These are phyloP conservation scores for Oryza officinalis DNA, from an alignment of 176 grass and related monocot species.

Conservation along the genomic window DNA sequence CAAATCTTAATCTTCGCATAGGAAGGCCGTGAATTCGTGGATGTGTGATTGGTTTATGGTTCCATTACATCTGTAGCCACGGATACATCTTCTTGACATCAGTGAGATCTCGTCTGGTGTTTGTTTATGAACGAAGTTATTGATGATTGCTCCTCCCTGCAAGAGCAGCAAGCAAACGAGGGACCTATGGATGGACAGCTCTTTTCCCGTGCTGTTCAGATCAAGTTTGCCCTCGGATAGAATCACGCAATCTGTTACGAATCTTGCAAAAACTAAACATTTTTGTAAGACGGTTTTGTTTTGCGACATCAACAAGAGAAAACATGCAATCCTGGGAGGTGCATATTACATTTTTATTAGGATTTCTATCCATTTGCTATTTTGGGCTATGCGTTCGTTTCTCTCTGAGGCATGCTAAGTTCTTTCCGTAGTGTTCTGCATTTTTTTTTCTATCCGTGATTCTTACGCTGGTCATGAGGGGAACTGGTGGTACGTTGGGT, in stretches of 20 bases:
- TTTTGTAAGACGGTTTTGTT: slow-evolving; percentile 1
- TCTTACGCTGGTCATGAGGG: no score
- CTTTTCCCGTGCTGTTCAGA: slow-evolving; percentile 34
- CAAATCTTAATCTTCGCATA: slow-evolving; percentile 44
- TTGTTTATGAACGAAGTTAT: no score
- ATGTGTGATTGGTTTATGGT: slow-evolving; percentile 35
- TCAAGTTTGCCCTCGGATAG: slow-evolving; percentile 62
- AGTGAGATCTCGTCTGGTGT: no score
- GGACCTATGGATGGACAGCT: slow-evolving; percentile 65
- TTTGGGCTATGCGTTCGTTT: not conserved
- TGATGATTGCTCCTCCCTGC: no score
- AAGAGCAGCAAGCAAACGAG: slow-evolving; percentile 8
- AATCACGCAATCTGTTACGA: not conserved
- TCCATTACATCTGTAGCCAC: slow-evolving; percentile 47
- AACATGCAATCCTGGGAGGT: not conserved
- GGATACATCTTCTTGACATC: slow-evolving; percentile 5
- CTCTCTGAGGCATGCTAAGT: no score
- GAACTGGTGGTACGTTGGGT: no score
- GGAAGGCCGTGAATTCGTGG: slow-evolving; percentile 44
- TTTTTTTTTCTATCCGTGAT: no score
- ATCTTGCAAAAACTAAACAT: not conserved
- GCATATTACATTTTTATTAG: not conserved
- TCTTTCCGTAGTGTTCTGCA: no score
- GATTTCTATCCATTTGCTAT: not conserved
- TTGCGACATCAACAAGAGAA: slow-evolving; percentile 14